Evolutionary conservation across 2,329 filamentous ascomycete genomes (phyloP), one percentile per base, ranked within the genome.

Genomic region (Gyromitra esculenta): DNA sequence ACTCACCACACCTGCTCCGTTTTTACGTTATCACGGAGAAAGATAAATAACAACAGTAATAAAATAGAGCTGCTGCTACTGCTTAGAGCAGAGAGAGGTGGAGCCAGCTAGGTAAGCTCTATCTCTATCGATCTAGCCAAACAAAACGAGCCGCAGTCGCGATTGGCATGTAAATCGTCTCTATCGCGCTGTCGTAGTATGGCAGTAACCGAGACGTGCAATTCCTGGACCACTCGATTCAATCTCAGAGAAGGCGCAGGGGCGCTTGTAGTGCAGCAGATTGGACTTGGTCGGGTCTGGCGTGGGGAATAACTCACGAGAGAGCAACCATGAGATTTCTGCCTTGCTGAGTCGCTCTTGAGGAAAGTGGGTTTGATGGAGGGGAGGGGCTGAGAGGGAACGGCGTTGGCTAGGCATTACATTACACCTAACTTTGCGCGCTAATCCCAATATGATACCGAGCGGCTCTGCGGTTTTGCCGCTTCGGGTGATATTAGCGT

Each of bases 381-480:
- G 66, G 63, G 71, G 65, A 70, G 72, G 72, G 72, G 72, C 72
- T 70, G 65, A 71, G 72, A 70, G 13, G 64, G 57, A 31, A 64
- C 59, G n/a, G 57, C 35, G 25, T 18, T 11, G 37, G 71, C 43
- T 67, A 54, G 64, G 64, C 66, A 69, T 69, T 69, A 60, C 21
- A 15, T 25, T 35, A 15, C 15, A 43, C 31, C 35, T 39, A 35
- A n/a, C 41, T 48, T 25, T 45, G 60, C 13, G 9, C 25, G 52
- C 7, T 41, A 57, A 48, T 37, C 25, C 39, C 15, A 57, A 37
- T 18, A 9, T 43, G 18, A 21, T 6, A 5, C 21, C 21, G 18
- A 62, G 72, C 65, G 72, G 72, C 72, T 75, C 72, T 75, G 66
- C 50, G 50, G 2, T 39, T 57, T 21, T 71, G 50, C 65, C 41